phyloP scores from a whole-genome alignment of 2,329 filamentous ascomycete genomes.

The Cadophora sp. region DNA sequence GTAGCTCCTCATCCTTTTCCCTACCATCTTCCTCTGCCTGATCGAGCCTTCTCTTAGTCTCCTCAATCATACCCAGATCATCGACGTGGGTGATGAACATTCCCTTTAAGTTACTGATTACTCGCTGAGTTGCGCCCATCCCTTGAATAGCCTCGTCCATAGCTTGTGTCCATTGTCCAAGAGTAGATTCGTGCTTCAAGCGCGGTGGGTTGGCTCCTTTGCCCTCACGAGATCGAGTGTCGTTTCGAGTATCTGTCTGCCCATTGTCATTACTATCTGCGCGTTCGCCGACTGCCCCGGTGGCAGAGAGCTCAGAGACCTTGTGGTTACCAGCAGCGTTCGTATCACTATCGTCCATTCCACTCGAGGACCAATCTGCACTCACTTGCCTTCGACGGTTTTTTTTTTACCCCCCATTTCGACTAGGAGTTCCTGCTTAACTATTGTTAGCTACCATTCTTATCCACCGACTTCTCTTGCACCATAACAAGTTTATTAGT shows the following conservation, averaged over 20 bases:
- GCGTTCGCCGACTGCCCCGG: slow-evolving; percentile 7
- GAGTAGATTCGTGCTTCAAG: slow-evolving; percentile 17
- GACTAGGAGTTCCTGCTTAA: slow-evolving; percentile 1
- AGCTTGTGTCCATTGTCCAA: slow-evolving; percentile 27
- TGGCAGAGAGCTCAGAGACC: neutral
- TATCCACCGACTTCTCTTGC: slow-evolving; percentile 13
- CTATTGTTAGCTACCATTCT: slow-evolving; percentile 16
- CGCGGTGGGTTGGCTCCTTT: slow-evolving; percentile 18
- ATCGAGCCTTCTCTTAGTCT: slow-evolving; percentile 20
- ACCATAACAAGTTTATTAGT: neutral
- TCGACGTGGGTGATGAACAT: slow-evolving; percentile 21
- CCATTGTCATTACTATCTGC: slow-evolving; percentile 18
- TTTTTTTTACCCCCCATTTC: slow-evolving; percentile 12
- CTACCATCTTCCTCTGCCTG: slow-evolving; percentile 22
- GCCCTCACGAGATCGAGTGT: slow-evolving; percentile 19
- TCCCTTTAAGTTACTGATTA: slow-evolving; percentile 20
- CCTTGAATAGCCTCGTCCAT: slow-evolving; percentile 24
- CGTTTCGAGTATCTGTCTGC: slow-evolving; percentile 14
- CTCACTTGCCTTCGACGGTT: slow-evolving; percentile 17
- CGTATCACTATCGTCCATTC: slow-evolving; percentile 16
- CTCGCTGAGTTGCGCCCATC: slow-evolving; percentile 24
- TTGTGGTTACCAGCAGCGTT: slow-evolving; percentile 13
- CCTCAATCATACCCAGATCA: slow-evolving; percentile 24
- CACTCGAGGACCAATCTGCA: slow-evolving; percentile 23
- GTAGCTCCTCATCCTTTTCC: slow-evolving; percentile 24